Evolutionary conservation across 805 yeast species (phyloP).

Genomic region (Schizosaccharomyces japonicus): DNA sequence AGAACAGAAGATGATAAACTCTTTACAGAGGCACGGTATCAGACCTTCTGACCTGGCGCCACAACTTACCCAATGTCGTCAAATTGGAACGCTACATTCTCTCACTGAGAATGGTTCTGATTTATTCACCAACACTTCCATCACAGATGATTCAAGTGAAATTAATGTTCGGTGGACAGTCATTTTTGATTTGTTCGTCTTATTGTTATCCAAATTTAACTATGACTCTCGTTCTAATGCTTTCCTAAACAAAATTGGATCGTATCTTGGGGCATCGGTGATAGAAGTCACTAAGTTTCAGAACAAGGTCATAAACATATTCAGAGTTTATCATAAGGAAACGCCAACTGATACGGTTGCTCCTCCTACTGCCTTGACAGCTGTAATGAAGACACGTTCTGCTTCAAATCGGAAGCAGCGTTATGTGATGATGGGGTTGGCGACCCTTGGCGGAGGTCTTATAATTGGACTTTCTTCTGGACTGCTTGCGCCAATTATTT

Average conservation of each 20-base stretch:
- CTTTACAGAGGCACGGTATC: constrained; percentile 7
- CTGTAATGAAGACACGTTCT: constrained; percentile 46
- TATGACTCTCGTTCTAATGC: constrained; percentile 80
- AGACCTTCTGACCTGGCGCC: constrained; percentile 4
- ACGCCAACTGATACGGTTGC: constrained; percentile 67
- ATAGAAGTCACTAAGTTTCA: constrained; percentile 74
- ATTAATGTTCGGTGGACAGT: constrained; percentile 83
- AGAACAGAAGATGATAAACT: background rate
- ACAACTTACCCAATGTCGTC: constrained; percentile 6
- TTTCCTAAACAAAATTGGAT: constrained; percentile 45
- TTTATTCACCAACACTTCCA: background rate
- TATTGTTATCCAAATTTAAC: constrained; percentile 55
- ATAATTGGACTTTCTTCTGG: constrained; percentile 93
- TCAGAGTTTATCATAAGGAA: too few relatives aligned
- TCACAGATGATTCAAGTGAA: constrained; percentile 17
- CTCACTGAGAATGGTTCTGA: background rate
- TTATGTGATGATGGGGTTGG: constrained; percentile 71
- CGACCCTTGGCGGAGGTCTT: constrained; percentile 86
- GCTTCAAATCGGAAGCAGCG: constrained; percentile 41
- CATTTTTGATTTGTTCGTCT: constrained; percentile 67
- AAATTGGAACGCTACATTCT: background rate
- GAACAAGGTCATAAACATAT: constrained; percentile 61
- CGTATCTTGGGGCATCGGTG: constrained; percentile 29
- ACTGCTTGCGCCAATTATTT: constrained; percentile 84
- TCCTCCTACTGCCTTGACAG: background rate